Percentiles rank a stretch among this genome's conserved stretches.
These are phyloP conservation scores for Crithidia brevicula DNA, from an alignment of 208 protist species.

Conservation along the genomic window DNA sequence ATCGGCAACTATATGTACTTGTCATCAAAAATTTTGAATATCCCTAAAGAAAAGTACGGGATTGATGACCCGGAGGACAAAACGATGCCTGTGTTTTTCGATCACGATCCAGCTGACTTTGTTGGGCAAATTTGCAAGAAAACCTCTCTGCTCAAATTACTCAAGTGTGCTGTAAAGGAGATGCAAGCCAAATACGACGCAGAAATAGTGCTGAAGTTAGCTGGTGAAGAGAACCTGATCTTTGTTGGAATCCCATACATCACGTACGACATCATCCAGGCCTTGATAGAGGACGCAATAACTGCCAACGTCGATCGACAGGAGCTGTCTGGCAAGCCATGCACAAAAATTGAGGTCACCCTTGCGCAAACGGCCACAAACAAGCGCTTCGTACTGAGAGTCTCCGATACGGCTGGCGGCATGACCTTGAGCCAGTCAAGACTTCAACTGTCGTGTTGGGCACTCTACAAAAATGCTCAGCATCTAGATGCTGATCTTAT, in stretches of 20 bases:
- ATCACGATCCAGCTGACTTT: constrained; percentile 56
- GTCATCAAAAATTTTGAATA: constrained; percentile 58
- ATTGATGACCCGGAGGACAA: constrained; percentile 41
- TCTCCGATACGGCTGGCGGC: constrained; percentile 77
- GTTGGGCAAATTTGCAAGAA: constrained; percentile 69
- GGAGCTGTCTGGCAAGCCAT: constrained; percentile 52
- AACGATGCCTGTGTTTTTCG: constrained; percentile 55
- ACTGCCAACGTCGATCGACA: constrained; percentile 55
- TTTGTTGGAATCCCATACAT: constrained; percentile 76
- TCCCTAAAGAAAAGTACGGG: constrained; percentile 34
- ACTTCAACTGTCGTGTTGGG: constrained; percentile 57
- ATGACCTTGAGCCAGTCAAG: constrained; percentile 48
- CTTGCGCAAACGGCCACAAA: constrained; percentile 47
- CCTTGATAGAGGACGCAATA: constrained; percentile 73
- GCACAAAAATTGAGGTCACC: constrained; percentile 62
- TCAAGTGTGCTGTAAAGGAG: constrained; percentile 48
- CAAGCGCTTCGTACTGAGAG: constrained; percentile 54
- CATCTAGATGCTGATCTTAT: constrained; percentile 13
- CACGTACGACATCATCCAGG: constrained; percentile 68
- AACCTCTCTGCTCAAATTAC: constrained; percentile 51
- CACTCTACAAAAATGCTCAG: constrained; percentile 43
- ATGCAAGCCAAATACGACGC: constrained; percentile 43
- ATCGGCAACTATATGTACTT: constrained; percentile 79
- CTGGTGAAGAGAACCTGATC: constrained; percentile 42
- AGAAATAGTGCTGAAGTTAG: constrained; percentile 59